Percentiles rank a stretch among this genome's conserved stretches.
Evolutionary conservation across 2,329 filamentous ascomycete genomes (phyloP).

Genomic region (Diaporthe vexans): DNA sequence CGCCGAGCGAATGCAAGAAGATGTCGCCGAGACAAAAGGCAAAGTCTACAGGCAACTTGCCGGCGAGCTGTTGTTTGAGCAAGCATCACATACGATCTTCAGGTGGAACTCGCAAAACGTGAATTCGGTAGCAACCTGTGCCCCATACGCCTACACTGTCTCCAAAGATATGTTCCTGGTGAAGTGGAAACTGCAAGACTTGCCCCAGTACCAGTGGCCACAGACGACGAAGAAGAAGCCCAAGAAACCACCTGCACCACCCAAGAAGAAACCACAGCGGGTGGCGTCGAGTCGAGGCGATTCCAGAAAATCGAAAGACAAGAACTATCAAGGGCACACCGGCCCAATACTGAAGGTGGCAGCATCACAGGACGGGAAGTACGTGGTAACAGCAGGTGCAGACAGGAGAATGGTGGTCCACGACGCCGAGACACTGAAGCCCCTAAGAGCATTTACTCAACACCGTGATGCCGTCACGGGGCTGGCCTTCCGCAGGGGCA

Average conservation of each 20-base stretch:
- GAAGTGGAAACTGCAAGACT: constrained; percentile 88
- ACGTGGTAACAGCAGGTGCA: constrained; percentile 88
- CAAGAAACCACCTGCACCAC: constrained; percentile 70
- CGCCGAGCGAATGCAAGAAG: constrained; percentile 89
- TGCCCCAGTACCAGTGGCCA: constrained; percentile 71
- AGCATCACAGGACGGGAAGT: constrained; percentile 90
- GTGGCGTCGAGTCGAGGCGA: constrained; percentile 75
- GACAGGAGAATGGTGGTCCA: constrained; percentile 90
- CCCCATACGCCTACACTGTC: constrained; percentile 88
- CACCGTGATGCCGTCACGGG: constrained; percentile 91
- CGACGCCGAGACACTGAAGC: constrained; percentile 83
- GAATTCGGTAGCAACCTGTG: constrained; percentile 83
- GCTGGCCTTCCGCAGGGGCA: constrained; percentile 86
- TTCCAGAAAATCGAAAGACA: constrained; percentile 71
- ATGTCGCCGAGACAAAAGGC: constrained; percentile 92
- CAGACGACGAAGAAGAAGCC: constrained; percentile 71
- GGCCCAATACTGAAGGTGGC: constrained; percentile 86
- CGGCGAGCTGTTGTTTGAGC: constrained; percentile 76
- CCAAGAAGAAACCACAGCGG: constrained; percentile 73
- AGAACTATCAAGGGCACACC: constrained; percentile 81
- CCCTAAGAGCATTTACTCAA: constrained; percentile 87
- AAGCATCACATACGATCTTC: constrained; percentile 79
- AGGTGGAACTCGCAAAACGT: constrained; percentile 82
- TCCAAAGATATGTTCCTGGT: constrained; percentile 87
- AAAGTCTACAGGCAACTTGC: constrained; percentile 88